Percentiles rank a stretch among this genome's conserved stretches.
These are phyloP conservation scores for Mucor mucedo DNA, from an alignment of 371 early-diverging fungal genomes.

Conservation along the genomic window DNA sequence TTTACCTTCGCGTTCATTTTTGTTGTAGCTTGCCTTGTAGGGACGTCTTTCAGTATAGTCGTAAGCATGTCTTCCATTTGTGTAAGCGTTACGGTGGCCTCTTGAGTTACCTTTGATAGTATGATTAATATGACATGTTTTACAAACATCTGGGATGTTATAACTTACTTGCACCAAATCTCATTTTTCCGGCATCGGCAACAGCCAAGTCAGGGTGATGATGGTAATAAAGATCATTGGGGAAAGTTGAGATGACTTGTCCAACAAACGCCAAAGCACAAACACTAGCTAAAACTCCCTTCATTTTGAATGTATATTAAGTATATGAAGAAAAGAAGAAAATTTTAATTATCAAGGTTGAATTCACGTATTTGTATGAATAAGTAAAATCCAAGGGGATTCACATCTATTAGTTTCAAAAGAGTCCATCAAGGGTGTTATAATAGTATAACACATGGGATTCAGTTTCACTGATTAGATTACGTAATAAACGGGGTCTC, in stretches of 20 bases:
- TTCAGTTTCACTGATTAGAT: background rate
- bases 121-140: background rate
- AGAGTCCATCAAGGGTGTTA: background rate
- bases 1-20: background rate
- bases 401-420: background rate
- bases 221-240: constrained; percentile 24
- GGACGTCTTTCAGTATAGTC: background rate
- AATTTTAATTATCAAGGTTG: background rate
- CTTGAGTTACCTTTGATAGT: background rate
- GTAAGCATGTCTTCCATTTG: background rate
- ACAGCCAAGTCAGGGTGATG: constrained; percentile 21
- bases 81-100: constrained; percentile 1
- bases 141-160: background rate
- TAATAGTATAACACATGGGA: background rate
- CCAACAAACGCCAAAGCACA: constrained; percentile 1
- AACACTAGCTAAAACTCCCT: constrained; percentile 10
- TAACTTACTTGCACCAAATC: background rate
- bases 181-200: background rate
- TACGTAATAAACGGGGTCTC: too few relatives aligned
- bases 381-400: background rate
- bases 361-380: background rate
- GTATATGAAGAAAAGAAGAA: background rate
- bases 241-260: background rate
- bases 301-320: constrained; percentile 1
- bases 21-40: background rate